These are phyloP conservation scores for Bigelowiella natans DNA, from an alignment of 78 protist genomes.

Conservation along the genomic window DNA sequence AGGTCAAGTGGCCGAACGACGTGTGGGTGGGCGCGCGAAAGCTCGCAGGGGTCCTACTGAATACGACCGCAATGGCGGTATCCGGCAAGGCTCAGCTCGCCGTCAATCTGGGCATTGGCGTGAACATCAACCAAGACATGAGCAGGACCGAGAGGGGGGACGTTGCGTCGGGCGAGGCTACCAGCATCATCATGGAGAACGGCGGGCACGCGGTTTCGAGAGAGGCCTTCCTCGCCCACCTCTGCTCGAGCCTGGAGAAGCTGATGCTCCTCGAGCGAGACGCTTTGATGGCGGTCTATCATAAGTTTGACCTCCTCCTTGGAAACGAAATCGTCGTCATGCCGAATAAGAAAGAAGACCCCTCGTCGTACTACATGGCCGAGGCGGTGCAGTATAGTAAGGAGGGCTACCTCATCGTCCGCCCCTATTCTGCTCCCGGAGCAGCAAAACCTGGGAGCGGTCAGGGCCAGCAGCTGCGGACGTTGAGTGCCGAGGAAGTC, in stretches of 20 bases:
- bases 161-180: background rate
- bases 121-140: background rate
- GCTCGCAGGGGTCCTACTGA: background rate
- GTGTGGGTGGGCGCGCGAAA: background rate
- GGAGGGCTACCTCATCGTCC: no score
- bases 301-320: background rate
- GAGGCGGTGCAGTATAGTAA: no score
- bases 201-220: background rate
- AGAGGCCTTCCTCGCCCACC: background rate
- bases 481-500: background rate
- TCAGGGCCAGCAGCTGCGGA: no score
- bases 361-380: background rate
- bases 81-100: no score
- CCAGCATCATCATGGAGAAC: background rate
- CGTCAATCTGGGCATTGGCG: background rate
- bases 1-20: background rate
- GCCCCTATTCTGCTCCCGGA: no score
- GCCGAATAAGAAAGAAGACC: background rate
- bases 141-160: background rate
- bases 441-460: no score
- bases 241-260: background rate
- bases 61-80: background rate
- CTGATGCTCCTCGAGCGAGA: background rate
- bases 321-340: background rate
- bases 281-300: background rate